A percentile compares a stretch with the other conserved stretches of the same genome.
These are phyloP conservation scores for Cupressus sempervirens DNA, from an alignment of 75 land plant species.

Conservation along the genomic window DNA sequence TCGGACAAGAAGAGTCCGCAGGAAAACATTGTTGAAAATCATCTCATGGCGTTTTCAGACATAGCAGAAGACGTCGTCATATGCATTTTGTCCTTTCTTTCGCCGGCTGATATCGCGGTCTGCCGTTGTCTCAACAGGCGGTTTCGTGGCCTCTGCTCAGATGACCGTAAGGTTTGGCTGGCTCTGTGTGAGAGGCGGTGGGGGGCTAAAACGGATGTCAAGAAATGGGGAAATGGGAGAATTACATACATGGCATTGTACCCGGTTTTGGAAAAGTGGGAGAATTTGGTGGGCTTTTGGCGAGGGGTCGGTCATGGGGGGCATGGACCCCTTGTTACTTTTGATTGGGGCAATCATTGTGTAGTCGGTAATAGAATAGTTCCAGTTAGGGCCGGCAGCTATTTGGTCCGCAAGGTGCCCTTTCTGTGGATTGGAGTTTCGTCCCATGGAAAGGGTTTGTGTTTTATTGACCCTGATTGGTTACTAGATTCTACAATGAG, in stretches of 20 bases:
- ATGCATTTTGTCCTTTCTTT: conserved; percentile 73
- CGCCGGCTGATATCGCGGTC: conserved; percentile 49
- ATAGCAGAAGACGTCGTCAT: conserved; percentile 67
- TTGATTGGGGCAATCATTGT: conserved; percentile 66
- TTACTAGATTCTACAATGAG: background rate
- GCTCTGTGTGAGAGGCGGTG: conserved; percentile 71
- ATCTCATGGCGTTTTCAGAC: conserved; percentile 22
- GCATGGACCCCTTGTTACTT: conserved; percentile 45
- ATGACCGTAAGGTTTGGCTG: conserved; percentile 56
- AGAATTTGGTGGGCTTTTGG: conserved; percentile 90
- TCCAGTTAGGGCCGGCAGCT: conserved; percentile 32
- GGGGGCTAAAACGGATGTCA: conserved; percentile 48
- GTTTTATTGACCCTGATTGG: conserved; percentile 38
- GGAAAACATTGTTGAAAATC: background rate
- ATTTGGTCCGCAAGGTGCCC: conserved; percentile 59
- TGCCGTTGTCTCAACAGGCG: conserved; percentile 65
- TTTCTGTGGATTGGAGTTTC: conserved; percentile 64
- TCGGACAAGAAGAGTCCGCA: background rate
- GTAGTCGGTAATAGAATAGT: conserved; percentile 54
- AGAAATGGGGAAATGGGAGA: conserved; percentile 50
- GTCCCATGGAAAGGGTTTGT: conserved; percentile 34
- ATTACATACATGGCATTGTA: conserved; percentile 45
- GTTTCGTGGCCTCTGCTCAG: conserved; percentile 36
- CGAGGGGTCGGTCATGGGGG: conserved; percentile 46
- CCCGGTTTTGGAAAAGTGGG: conserved; percentile 44